A percentile compares a stretch with the other conserved stretches of the same genome.
These are phyloP conservation scores for Mucor indicus DNA, from an alignment of 371 early-diverging fungal species.

Conservation along the genomic window DNA sequence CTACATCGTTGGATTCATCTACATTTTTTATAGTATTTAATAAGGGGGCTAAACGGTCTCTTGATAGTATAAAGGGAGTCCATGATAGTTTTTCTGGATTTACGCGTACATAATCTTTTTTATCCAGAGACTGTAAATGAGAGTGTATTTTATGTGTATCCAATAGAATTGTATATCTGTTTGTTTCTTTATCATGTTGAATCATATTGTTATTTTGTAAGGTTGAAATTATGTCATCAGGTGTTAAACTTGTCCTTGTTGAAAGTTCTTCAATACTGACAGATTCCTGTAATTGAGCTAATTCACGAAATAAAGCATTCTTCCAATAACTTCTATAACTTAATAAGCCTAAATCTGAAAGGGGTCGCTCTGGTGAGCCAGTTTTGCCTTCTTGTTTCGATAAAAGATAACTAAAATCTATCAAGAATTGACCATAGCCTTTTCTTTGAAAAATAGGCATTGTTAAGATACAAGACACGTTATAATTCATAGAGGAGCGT, in stretches of 20 bases:
- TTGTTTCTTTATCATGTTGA: slow-evolving; percentile 5
- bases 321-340: slow-evolving; percentile 92
- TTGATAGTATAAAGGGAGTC: slow-evolving; percentile 60
- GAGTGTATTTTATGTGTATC: slow-evolving; percentile 34
- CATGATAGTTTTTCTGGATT: slow-evolving; percentile 57
- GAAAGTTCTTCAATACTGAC: slow-evolving; percentile 44
- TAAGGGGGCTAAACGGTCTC: slow-evolving; percentile 31
- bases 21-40: too few relatives aligned
- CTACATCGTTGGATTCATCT: slow-evolving; percentile 21
- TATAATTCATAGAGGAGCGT: slow-evolving; percentile 85
- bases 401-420: slow-evolving; percentile 96
- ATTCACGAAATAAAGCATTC: slow-evolving; percentile 30
- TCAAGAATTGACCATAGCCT: slow-evolving; percentile 97
- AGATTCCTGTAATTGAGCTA: slow-evolving; percentile 26
- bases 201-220: slow-evolving; percentile 59
- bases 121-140: slow-evolving; percentile 37
- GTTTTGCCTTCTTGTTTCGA: slow-evolving; percentile 82
- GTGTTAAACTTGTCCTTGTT: slow-evolving; percentile 57
- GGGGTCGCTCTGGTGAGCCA: slow-evolving; percentile 98
- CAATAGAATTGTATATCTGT: slow-evolving; percentile 25
- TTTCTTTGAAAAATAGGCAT: slow-evolving; percentile 95
- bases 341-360: slow-evolving; percentile 96
- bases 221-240: slow-evolving; percentile 73
- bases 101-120: slow-evolving; percentile 46
- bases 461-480: slow-evolving; percentile 97